These are phyloP conservation scores for Penicillium sp. DNA, from an alignment of 2,329 filamentous ascomycete genomes.

Conservation along the genomic window DNA sequence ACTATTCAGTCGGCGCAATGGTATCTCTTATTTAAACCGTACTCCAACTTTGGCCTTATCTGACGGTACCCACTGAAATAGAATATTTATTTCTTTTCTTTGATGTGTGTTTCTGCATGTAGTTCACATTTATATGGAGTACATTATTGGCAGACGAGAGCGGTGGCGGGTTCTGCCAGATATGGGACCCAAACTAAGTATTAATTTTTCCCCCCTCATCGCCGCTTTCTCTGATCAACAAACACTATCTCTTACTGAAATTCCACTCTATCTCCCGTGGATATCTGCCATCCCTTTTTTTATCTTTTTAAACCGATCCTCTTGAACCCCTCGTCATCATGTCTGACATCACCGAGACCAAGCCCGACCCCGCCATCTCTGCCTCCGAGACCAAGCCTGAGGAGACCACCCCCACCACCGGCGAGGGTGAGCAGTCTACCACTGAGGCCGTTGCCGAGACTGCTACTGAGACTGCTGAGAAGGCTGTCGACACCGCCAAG, in stretches of 20 bases:
- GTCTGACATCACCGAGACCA: slow-evolving; percentile 45
- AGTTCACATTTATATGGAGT: background rate
- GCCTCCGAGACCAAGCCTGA: slow-evolving; percentile 37
- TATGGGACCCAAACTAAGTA: slow-evolving; percentile 22
- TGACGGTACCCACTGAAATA: background rate
- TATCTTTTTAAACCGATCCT: slow-evolving; percentile 10
- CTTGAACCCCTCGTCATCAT: slow-evolving; percentile 28
- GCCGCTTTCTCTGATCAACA: slow-evolving; percentile 22
- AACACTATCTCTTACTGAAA: slow-evolving; percentile 17
- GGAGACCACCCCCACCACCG: slow-evolving; percentile 34
- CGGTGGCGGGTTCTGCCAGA: slow-evolving; percentile 24
- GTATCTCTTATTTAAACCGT: slow-evolving; percentile 8
- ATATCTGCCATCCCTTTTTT: slow-evolving; percentile 4
- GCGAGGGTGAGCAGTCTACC: slow-evolving; percentile 32
- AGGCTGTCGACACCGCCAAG: slow-evolving; percentile 39
- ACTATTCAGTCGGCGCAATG: slow-evolving; percentile 13
- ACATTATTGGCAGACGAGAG: slow-evolving; percentile 11
- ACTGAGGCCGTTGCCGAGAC: slow-evolving; percentile 36
- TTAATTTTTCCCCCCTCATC: slow-evolving; percentile 30
- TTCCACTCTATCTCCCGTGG: slow-evolving; percentile 7
- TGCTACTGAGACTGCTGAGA: slow-evolving; percentile 36
- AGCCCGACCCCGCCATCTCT: slow-evolving; percentile 44
- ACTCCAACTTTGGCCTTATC: background rate
- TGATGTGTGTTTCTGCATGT: background rate
- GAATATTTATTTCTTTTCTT: background rate